Conservation (phyloP, 345 rosid genomes). For the Gossypium raimondii region DNA sequence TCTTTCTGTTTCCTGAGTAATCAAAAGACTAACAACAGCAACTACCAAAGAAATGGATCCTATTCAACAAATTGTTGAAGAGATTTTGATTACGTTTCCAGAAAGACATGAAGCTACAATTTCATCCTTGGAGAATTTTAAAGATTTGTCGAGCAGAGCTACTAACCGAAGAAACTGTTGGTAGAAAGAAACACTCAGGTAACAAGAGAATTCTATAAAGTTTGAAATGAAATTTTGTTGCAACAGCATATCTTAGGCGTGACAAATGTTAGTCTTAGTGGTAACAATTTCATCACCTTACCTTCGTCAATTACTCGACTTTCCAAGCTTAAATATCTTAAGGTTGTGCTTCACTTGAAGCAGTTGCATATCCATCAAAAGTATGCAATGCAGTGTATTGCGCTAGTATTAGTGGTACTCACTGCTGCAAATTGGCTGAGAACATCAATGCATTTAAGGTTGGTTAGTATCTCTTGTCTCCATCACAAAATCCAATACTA, state of each 20-base stretch:
- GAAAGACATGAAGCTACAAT: too few species aligned
- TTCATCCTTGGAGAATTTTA: too few species aligned
- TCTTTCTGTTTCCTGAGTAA: too few species aligned
- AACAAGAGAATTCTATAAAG: too few species aligned
- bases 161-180: too few species aligned
- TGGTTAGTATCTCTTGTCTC: background rate
- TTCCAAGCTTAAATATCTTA: background rate
- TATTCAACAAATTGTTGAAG: too few species aligned
- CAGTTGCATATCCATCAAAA: background rate
- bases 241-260: background rate
- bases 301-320: slow-evolving; percentile 30
- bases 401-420: background rate
- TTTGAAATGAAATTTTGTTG: too few species aligned
- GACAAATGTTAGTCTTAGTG: slow-evolving; percentile 19
- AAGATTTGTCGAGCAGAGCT: too few species aligned
- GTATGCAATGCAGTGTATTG: background rate
- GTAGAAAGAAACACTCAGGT: too few species aligned
- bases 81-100: too few species aligned
- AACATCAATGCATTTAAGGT: background rate
- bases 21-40: too few species aligned
- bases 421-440: background rate
- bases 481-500: background rate
- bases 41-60: too few species aligned
- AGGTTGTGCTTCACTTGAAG: slow-evolving; percentile 20
- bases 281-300: slow-evolving; percentile 25